These are phyloP conservation scores for Hordeum pubiflorum DNA, from an alignment of 202 grass and related monocot genomes.

Conservation along the genomic window DNA sequence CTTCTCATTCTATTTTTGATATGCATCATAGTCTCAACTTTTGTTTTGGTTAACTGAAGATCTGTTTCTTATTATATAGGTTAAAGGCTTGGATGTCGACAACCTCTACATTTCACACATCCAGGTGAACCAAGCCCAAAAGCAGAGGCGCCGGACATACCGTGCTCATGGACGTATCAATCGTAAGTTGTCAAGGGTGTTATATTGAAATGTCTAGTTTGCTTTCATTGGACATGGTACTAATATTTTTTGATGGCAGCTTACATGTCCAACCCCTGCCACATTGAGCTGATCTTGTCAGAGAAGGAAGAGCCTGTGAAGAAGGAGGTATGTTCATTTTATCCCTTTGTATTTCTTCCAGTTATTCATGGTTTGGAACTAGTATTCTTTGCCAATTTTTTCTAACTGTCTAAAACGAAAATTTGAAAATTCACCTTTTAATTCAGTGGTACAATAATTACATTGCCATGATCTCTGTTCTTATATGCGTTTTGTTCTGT, in stretches of 20 bases:
- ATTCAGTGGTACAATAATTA: neutral
- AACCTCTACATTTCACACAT: constrained; percentile 74
- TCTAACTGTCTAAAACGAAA: neutral
- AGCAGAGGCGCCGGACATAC: constrained; percentile 73
- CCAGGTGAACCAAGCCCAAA: constrained; percentile 84
- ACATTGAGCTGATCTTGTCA: constrained; percentile 77
- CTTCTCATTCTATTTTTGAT: neutral
- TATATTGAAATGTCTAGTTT: neutral
- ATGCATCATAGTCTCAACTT: neutral
- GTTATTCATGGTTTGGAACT: neutral
- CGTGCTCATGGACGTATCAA: constrained; percentile 82
- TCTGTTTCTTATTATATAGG: constrained; percentile 18
- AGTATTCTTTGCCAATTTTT: neutral
- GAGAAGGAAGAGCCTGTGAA: constrained; percentile 86
- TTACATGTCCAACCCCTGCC: constrained; percentile 89
- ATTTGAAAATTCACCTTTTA: neutral
- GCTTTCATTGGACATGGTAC: neutral
- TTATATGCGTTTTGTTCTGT: neutral
- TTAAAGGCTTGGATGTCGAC: constrained; percentile 79
- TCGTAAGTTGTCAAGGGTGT: constrained; percentile 30
- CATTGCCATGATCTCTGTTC: neutral
- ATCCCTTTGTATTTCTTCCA: neutral
- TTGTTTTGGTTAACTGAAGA: neutral
- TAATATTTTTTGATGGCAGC: constrained; percentile 29
- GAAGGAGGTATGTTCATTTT: constrained; percentile 49